phyloP scores from a whole-genome alignment of 352 stramenopile species.

The Pythium sp. region DNA sequence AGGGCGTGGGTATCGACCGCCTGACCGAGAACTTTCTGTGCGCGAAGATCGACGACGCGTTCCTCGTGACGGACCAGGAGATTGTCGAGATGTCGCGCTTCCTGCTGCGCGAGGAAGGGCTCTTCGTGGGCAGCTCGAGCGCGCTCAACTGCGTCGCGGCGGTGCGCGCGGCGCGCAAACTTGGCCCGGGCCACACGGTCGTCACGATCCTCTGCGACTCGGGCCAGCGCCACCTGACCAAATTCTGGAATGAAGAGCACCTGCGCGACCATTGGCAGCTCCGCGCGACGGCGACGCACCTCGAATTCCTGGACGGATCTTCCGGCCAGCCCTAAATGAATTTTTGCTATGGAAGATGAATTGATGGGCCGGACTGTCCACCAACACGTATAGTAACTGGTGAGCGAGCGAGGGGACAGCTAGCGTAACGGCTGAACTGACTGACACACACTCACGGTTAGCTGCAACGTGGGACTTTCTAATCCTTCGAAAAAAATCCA shows the following conservation, averaged over 20 bases:
- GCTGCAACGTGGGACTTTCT: not conserved
- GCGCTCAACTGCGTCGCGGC: slow-evolving; percentile 85
- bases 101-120: slow-evolving; percentile 93
- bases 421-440: slow-evolving; percentile 1
- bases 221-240: slow-evolving; percentile 87
- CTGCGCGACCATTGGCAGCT: slow-evolving; percentile 71
- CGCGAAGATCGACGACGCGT: slow-evolving; percentile 87
- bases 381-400: too few species aligned
- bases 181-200: slow-evolving; percentile 79
- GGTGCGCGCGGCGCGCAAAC: slow-evolving; percentile 63
- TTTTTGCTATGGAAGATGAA: not conserved
- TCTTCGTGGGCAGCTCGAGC: slow-evolving; percentile 93
- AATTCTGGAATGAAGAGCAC: slow-evolving; percentile 85
- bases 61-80: slow-evolving; percentile 93
- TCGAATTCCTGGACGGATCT: slow-evolving; percentile 75
- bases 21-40: slow-evolving; percentile 95
- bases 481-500: slow-evolving; percentile 5
- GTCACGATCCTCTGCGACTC: slow-evolving; percentile 89
- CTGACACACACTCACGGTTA: not conserved
- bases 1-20: slow-evolving; percentile 97
- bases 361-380: not conserved
- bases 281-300: slow-evolving; percentile 38
- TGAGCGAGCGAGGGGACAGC: not conserved
- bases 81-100: slow-evolving; percentile 97
- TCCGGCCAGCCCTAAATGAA: slow-evolving; percentile 50